Evolutionary conservation across 768 basidiomycete genomes (phyloP).

Genomic region (Rhodotorula toruloides): DNA sequence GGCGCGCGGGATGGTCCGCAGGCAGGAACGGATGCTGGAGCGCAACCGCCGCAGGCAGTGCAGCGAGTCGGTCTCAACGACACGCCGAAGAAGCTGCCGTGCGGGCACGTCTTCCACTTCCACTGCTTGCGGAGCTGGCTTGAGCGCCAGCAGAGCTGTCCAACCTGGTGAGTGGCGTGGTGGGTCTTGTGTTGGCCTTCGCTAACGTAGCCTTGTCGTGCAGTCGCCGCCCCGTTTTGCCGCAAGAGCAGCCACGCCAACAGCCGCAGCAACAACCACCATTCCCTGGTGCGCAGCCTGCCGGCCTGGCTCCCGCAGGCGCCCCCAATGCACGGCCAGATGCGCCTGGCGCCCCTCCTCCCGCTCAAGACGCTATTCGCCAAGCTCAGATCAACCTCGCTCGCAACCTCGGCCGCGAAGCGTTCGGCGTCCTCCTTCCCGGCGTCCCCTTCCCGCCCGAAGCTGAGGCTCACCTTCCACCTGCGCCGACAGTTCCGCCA

Average conservation of each 20-base stretch:
- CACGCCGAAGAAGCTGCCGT: conserved; percentile 91
- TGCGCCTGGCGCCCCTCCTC: not conserved
- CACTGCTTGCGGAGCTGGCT: conserved; percentile 96
- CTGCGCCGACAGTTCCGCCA: not conserved
- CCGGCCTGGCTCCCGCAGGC: conserved; percentile 4
- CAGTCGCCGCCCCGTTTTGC: conserved; percentile 40
- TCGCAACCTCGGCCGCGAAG: conserved; percentile 32
- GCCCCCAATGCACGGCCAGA: conserved; percentile 31
- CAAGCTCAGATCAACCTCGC: conserved; percentile 40
- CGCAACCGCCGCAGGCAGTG: conserved; percentile 28
- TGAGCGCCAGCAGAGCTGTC: conserved; percentile 96
- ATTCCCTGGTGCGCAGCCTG: not conserved
- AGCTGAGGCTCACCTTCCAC: conserved; percentile 2
- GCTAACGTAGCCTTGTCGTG: conserved; percentile 21
- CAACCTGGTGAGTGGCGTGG: conserved; percentile 72
- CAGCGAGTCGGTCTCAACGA: conserved; percentile 55
- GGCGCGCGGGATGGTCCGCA: conserved; percentile 36
- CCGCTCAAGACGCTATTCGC: conserved; percentile 45
- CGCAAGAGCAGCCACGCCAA: conserved; percentile 23
- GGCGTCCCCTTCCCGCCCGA: conserved; percentile 39
- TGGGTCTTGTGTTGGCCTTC: not conserved
- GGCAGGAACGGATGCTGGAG: conserved; percentile 39
- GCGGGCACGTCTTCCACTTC: conserved; percentile 97
- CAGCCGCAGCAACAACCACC: conserved; percentile 19
- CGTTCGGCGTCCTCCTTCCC: conserved; percentile 43